These are phyloP conservation scores for Fallopia convolvulus DNA, from an alignment of 148 eudicot genomes.

Conservation along the genomic window DNA sequence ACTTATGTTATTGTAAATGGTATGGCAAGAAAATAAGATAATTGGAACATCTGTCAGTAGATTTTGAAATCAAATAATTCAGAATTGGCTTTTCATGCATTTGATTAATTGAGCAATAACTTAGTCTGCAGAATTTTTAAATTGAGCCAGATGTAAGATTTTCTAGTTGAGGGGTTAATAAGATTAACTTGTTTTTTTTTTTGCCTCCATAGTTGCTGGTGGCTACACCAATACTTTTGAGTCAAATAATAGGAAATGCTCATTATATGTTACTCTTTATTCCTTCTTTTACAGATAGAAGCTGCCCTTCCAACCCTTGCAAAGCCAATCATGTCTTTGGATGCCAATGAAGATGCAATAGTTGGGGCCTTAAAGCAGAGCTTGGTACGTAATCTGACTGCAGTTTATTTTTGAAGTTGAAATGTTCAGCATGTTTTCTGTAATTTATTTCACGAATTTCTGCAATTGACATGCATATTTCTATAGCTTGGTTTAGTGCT, in stretches of 20 bases:
- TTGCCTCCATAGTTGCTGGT: not conserved
- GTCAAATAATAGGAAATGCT: not conserved
- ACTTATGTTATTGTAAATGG: not conserved
- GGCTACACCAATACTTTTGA: not conserved
- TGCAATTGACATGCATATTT: not conserved
- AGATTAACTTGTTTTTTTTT: not conserved
- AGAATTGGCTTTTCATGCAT: not conserved
- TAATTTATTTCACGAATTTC: not conserved
- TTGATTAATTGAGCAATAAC: not conserved
- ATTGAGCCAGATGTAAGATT: not conserved
- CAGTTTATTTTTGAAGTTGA: not conserved
- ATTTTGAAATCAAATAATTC: not conserved
- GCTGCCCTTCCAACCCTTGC: conserved; percentile 79
- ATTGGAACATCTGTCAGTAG: not conserved
- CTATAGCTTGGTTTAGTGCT: not conserved
- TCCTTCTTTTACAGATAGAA: conserved; percentile 54
- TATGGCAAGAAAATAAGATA: not conserved
- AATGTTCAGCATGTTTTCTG: not conserved
- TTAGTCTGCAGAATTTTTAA: not conserved
- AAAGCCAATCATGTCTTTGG: conserved; percentile 94
- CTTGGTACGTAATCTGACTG: conserved; percentile 62
- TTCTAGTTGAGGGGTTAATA: not conserved
- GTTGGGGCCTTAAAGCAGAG: conserved; percentile 95
- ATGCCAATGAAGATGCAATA: conserved; percentile 92
- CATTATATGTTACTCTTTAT: not conserved